phyloP scores from a whole-genome alignment of 2,329 filamentous ascomycete genomes.

The Calonectria pseudoreteaudii region DNA sequence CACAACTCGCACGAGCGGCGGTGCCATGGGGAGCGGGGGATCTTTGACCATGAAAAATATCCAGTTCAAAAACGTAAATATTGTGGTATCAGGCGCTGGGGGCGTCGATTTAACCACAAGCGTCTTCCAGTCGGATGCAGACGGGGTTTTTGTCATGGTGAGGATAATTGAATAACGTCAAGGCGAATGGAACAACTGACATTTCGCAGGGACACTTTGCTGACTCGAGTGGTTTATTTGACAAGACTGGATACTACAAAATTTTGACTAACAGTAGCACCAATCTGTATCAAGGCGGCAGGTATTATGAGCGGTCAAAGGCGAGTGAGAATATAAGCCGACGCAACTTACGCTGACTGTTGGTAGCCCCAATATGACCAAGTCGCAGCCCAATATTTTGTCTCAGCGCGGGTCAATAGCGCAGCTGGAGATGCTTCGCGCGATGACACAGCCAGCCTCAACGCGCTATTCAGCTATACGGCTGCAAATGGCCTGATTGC shows the following conservation, averaged over 20 bases:
- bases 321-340: conserved; percentile 14
- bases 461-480: conserved; percentile 62
- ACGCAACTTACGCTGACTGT: neutral
- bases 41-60: conserved; percentile 63
- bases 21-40: conserved; percentile 52
- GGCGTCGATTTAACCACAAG: conserved; percentile 34
- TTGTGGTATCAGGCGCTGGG: conserved; percentile 37
- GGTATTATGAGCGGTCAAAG: conserved; percentile 79
- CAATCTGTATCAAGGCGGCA: conserved; percentile 62
- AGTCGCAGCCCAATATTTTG: conserved; percentile 68
- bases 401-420: conserved; percentile 70
- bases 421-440: conserved; percentile 75
- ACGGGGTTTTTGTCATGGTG: conserved; percentile 44
- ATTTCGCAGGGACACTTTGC: conserved; percentile 40
- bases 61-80: conserved; percentile 50
- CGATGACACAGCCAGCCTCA: conserved; percentile 78
- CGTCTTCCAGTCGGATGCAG: conserved; percentile 13
- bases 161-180: neutral
- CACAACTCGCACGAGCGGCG: conserved; percentile 61
- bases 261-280: conserved; percentile 29
- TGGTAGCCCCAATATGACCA: conserved; percentile 74
- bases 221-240: conserved; percentile 35
- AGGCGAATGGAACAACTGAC: conserved; percentile 18
- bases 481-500: conserved; percentile 67
- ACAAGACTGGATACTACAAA: conserved; percentile 38